Evolutionary conservation across 345 rosid genomes (phyloP), one percentile per base, ranked within the genome.

Genomic region (Aurinia saxatilis): DNA sequence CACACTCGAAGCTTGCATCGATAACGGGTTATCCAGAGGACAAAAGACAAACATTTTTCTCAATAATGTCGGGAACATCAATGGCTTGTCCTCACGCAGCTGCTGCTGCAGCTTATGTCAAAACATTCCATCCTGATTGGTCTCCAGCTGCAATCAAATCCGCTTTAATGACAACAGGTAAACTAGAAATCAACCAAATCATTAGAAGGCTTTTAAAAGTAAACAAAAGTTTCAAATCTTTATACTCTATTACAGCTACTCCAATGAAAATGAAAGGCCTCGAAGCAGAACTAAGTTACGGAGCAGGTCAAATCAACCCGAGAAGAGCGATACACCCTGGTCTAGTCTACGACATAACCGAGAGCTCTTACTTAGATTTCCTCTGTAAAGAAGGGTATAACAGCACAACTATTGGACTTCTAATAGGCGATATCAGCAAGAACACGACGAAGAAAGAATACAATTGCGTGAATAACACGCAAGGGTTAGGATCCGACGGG

Each of bases 161-260:
- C 3, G 93, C 95, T 35, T 65, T 92, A 37, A 92, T 89, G 98
- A 92, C 98, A 14, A 89, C 96, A 2, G 95, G 96, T 86, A 62
- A 60, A 47, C 25, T 25, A 38, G n/a, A n/a, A 30, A 18, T 10
- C 38, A 50, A 7, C 37, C 25, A 52, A 49, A 37, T 31, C 1
- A 6, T 54, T 52, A 37, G 50, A 10, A 19, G 0, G 21, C n/a
- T 40, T 6, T 38, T 5, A 3, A 19, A 53, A 25, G 2, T 34
- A 40, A 0, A 2, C n/a, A 5, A 33, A 39, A 41, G 52, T 42
- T 60, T 0, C n/a, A 13, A n/a, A 60, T 34, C 16, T 68, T 50
- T 18, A 56, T 52, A 39, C 44, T 65, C 58, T 45, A 14, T 31
- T 75, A 34, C 68, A 88, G 96, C 95, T 62, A 79, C 77, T 4